Evolutionary conservation across 441 rosid species (phyloP), one percentile per base, ranked within the genome.

Genomic region (Omphalea diandra): DNA sequence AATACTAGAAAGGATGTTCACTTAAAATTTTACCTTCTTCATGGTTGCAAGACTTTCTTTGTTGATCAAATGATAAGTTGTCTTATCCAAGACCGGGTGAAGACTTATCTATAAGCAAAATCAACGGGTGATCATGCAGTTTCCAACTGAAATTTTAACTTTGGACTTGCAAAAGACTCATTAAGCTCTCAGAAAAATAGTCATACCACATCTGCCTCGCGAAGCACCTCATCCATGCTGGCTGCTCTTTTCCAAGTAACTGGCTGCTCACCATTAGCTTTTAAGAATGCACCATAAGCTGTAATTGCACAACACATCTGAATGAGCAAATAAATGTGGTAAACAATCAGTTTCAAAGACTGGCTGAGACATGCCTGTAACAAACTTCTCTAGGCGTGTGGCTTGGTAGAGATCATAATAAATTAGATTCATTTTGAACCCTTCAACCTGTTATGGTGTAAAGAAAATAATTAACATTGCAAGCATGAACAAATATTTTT

Each of bases 341-440:
- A 59, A 67, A 44, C 33, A 14, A 46, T 49, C 36, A 50, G 32
- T 24, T 38, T 36, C 44, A 20, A 35, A 68, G 59, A 14, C 24
- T 54, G 43, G 38, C 10, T 24, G 36, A n/a, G 43, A 53, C 77
- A 33, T 77, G 84, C 97, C 96, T 71, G 95, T 94, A 68, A 91
- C 90, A 68, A 94, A 91, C 73, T 94, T 94, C 79, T 91, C 97
- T 24, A 94, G 85, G 68, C 98, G 90, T 22, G 97, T 91, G 54
- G 98, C 70, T 74, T 90, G 97, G 82, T 94, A 94, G 38, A 94
- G 87, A 79, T 94, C 98, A 76, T 63, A 94, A 82, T 91, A 91
- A 58, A 94, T 90, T 53, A 94, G 88, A 81, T 94, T 94, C 98
- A 94, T 94, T 83, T 94, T 91, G 85, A 94, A 94, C 64, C 97